Evolutionary conservation across 306 rosid genomes (phyloP), one percentile per base, ranked within the genome.

Genomic region (Trifolium pratense): DNA sequence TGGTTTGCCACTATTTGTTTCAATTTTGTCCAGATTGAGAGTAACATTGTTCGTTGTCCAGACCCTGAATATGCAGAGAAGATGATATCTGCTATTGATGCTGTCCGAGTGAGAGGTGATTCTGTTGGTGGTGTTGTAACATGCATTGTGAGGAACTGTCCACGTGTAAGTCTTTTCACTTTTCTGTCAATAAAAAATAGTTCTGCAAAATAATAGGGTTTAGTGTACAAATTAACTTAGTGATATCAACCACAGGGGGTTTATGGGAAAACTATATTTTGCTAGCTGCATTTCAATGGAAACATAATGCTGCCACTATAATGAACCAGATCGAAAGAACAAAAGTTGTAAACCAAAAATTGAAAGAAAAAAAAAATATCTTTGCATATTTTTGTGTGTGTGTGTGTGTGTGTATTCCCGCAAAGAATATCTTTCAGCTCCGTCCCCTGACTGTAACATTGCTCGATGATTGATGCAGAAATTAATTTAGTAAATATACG

Each of bases 51-150:
- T 59, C 86, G 99, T 73, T 95, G 99, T 84, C 99, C 99, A 53
- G 85, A 91, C 85, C 86, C 97, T 43, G 93, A 90, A 82, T 91
- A 87, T 70, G 99, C 99, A 37, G 93, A 95, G 77, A 91, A 90
- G 91, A 95, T 95, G 99, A 95, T 91, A 71, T 75, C 87, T 64
- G 97, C 96, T 67, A 85, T 95, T 75, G 99, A 95, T 82, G 83
- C 79, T 32, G 87, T 95, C 68, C 89, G 97, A 61, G 92, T 88
- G 78, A 90, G 23, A 81, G 97, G 99, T 78, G 93, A 95, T 73
- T 95, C 99, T 20, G 86, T 91, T 68, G 97, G 99, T 45, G 99
- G 97, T 58, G 90, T 91, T 70, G 96, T 95, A 52, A 88, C 97
- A 1, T 95, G 97, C 92, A 85, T 95, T 23, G 97, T 88, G 84